Conservation (phyloP, 768 basidiomycete species). For the Dendrothele bispora region DNA sequence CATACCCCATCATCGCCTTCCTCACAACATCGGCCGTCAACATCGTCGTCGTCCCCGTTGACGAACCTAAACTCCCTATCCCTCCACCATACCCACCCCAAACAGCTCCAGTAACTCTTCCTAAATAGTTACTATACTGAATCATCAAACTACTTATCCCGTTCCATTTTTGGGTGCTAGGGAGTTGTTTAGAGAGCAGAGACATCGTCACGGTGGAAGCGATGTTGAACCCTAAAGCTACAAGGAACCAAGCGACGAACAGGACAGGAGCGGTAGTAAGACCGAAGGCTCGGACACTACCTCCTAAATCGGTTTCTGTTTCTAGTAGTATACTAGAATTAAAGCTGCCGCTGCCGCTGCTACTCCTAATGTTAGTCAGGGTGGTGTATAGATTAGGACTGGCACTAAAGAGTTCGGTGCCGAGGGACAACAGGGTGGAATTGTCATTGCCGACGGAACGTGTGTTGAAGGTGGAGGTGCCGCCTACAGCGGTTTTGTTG, state of each 20-base stretch:
- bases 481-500: constrained; percentile 31
- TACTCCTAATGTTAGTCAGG: too few species aligned
- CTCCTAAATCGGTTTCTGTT: too few species aligned
- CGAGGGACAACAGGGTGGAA: too few species aligned
- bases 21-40: too few species aligned
- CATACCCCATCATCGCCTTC: constrained; percentile 63
- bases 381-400: too few species aligned
- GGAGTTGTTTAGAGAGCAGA: constrained; percentile 67
- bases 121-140: constrained; percentile 68
- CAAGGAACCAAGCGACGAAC: constrained; percentile 52
- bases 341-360: too few species aligned
- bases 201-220: constrained; percentile 70
- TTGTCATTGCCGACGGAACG: too few species aligned
- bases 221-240: constrained; percentile 73
- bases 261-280: not conserved
- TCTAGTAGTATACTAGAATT: too few species aligned
- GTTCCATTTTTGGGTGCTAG: constrained; percentile 53
- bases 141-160: constrained; percentile 54
- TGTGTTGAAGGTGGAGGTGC: constrained; percentile 1
- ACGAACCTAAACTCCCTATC: too few species aligned
- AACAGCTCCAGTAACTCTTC: constrained; percentile 65
- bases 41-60: too few species aligned
- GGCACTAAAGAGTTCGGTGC: too few species aligned
- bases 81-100: constrained; percentile 63
- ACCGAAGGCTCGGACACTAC: too few species aligned